Evolutionary conservation across 1,284 basidiomycete species (phyloP), one percentile per base, ranked within the genome.

Genomic region (Rhodotorula sp.): DNA sequence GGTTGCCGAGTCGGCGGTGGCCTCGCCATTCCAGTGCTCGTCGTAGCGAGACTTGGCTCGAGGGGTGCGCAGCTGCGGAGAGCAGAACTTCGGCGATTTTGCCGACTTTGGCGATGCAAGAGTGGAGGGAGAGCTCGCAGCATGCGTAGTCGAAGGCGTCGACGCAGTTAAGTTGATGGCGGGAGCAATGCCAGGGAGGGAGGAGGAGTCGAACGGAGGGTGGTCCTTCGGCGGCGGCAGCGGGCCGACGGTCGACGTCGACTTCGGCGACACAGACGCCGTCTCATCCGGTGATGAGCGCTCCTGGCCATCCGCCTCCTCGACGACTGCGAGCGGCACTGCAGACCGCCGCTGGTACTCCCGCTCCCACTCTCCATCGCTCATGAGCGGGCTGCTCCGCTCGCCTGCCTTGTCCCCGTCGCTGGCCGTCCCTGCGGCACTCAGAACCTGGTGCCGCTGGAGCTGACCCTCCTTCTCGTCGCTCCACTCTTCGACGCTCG

Each of bases 401-500:
- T 49, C 42, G 50, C n/a, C 27, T 53, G 16, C 27, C 45, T 16
- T 21, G 10, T 46, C 27, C 59, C 34, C 34, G 34, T 34, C 34
- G 34, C 34, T 34, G 34, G 3, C 34, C 34, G 34, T 34, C 34
- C 34, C 19, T 45, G 34, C 34, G 34, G 34, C 34, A 34, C 34
- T 7, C 42, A 2, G 34, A 34, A 34, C 17, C 27, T 21, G 27
- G 17, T n/a, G 10, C 27, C 34, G 27, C 17, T 17, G 54, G 27
- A 54, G 10, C 57, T 53, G 27, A n/a, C 12, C 12, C 46, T 65
- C 34, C 34, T 49, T 54, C 41, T 58, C 67, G 21, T 61, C 67
- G 52, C 64, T 66, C 71, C 71, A 72, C 8, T 55, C 70, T 19
- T 63, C 63, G n/a, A 58, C 25, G 61, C 68, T 73, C 66, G 72